A percentile compares a stretch with the other conserved stretches of the same genome.
Conservation (phyloP, 2,329 filamentous ascomycete genomes). For the Pseudocercospora cruenta region DNA sequence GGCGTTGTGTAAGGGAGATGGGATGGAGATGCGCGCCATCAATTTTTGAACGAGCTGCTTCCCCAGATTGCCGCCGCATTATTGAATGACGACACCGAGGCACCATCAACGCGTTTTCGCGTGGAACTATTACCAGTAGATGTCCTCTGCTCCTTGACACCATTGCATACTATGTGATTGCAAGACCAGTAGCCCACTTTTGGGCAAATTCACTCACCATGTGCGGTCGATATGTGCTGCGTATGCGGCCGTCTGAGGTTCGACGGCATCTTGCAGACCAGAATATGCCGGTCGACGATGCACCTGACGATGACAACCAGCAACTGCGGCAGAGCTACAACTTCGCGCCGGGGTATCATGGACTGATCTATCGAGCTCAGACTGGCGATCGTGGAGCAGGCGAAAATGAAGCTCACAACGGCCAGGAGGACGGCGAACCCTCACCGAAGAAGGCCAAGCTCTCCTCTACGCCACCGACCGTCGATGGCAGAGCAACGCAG, state of each 20-base stretch:
- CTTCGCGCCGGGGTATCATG: constrained; percentile 85
- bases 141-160: background rate
- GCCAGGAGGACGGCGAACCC: constrained; percentile 32
- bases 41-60: background rate
- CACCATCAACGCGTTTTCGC: constrained; percentile 6
- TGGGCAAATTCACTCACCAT: constrained; percentile 45
- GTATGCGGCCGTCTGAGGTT: constrained; percentile 69
- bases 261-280: constrained; percentile 73
- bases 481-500: constrained; percentile 31
- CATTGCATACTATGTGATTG: background rate
- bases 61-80: background rate
- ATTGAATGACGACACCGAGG: constrained; percentile 12
- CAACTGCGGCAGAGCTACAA: constrained; percentile 79
- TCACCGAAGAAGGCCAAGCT: constrained; percentile 31
- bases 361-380: constrained; percentile 82
- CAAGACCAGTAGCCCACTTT: background rate
- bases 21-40: background rate
- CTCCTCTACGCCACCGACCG: constrained; percentile 22
- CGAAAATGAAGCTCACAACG: constrained; percentile 28
- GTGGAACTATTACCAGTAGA: background rate
- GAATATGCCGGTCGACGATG: constrained; percentile 68
- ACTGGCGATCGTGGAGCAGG: constrained; percentile 56
- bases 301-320: constrained; percentile 76
- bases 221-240: constrained; percentile 69
- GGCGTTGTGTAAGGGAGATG: constrained; percentile 2